These are phyloP conservation scores for Sonneratia alba DNA, from an alignment of 345 rosid genomes.

Conservation along the genomic window DNA sequence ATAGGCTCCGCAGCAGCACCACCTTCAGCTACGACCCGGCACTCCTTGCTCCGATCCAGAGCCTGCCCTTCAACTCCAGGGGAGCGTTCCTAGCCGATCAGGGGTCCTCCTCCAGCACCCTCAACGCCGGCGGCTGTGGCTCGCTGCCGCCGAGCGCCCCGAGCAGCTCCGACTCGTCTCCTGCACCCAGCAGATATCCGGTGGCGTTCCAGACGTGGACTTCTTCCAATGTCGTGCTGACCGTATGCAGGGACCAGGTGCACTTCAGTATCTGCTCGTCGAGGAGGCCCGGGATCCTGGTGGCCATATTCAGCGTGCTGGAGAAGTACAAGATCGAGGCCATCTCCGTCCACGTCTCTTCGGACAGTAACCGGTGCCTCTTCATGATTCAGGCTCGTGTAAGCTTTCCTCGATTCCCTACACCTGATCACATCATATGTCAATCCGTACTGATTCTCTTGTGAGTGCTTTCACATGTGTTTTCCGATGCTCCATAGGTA, in stretches of 20 bases:
- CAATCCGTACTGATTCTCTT: too few relatives aligned
- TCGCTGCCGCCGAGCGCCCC: slow-evolving; percentile 2
- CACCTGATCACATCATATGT: too few relatives aligned
- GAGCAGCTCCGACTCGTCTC: slow-evolving; percentile 14
- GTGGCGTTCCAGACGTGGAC: slow-evolving; percentile 40
- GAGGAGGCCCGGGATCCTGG: slow-evolving; percentile 28
- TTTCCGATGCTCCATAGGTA: too few relatives aligned
- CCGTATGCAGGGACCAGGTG: slow-evolving; percentile 37
- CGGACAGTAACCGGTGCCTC: slow-evolving; percentile 24
- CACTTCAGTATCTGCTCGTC: slow-evolving; percentile 37
- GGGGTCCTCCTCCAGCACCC: slow-evolving; percentile 16
- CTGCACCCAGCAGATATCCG: slow-evolving; percentile 20
- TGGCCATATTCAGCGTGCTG: slow-evolving; percentile 28
- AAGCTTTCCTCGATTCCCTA: slow-evolving; percentile 8
- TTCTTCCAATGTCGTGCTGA: slow-evolving; percentile 43
- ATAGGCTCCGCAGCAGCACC: slow-evolving; percentile 28
- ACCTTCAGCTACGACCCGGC: slow-evolving; percentile 20
- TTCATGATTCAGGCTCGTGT: slow-evolving; percentile 35
- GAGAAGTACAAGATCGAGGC: slow-evolving; percentile 44
- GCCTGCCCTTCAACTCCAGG: slow-evolving; percentile 24
- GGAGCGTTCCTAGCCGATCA: slow-evolving; percentile 50
- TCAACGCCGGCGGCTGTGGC: neutral
- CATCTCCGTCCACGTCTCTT: slow-evolving; percentile 37
- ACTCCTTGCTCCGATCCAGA: slow-evolving; percentile 10
- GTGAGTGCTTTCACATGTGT: too few relatives aligned